phyloP scores from a whole-genome alignment of 495 filamentous ascomycete genomes.

The Neurospora sp. region DNA sequence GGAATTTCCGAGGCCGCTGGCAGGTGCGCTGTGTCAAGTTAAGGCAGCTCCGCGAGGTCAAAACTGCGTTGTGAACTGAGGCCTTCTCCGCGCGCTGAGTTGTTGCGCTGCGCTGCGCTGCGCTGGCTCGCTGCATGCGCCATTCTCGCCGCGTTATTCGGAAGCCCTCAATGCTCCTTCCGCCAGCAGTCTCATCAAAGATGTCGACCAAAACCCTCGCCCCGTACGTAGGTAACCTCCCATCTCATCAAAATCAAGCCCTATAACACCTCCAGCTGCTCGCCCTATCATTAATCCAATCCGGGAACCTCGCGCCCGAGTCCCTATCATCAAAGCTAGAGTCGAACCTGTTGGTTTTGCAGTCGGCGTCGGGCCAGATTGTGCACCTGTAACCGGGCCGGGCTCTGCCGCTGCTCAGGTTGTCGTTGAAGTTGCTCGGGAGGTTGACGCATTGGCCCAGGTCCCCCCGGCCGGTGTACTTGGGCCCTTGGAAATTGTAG shows the following conservation, averaged over 20 bases:
- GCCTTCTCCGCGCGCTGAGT: neutral
- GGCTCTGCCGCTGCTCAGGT: slow-evolving; percentile 6
- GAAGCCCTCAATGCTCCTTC: too few species aligned
- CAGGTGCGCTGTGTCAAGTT: neutral
- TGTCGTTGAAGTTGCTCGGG: slow-evolving; percentile 9
- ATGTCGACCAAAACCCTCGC: neutral
- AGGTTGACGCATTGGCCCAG: slow-evolving; percentile 9
- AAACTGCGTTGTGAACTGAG: neutral
- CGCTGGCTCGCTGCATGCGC: neutral
- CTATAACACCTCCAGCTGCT: slow-evolving; percentile 10
- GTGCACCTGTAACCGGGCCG: slow-evolving; percentile 8
- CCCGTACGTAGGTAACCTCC: too few species aligned
- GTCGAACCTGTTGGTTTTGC: slow-evolving; percentile 4
- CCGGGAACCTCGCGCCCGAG: neutral
- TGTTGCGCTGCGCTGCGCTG: neutral
- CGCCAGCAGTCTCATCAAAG: neutral
- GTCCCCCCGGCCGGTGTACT: slow-evolving; percentile 8
- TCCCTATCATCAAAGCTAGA: neutral
- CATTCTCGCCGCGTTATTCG: neutral
- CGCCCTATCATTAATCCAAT: slow-evolving; percentile 9
- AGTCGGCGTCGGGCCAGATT: slow-evolving; percentile 10
- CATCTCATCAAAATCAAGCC: too few species aligned
- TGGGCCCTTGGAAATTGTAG: slow-evolving; percentile 41
- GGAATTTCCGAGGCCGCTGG: neutral
- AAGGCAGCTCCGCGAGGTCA: neutral